Evolutionary conservation across 163 green algal genomes (phyloP), one percentile per base, ranked within the genome.

Genomic region (Smithsoniella earleae): DNA sequence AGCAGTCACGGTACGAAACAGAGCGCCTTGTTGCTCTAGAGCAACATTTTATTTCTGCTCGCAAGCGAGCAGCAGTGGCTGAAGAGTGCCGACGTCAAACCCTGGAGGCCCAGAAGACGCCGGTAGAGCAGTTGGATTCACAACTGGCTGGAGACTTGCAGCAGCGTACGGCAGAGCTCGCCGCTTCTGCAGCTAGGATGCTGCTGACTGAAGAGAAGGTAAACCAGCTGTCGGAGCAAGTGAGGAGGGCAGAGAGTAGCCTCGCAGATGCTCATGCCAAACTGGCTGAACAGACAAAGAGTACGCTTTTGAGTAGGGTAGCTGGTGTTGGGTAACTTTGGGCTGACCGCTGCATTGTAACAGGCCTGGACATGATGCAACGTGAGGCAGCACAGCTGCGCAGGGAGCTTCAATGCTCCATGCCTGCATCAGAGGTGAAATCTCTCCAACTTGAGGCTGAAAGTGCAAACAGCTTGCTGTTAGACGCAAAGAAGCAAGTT

Each of bases 31-130:
- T n/a, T n/a, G n/a, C n/a, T n/a, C n/a, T n/a, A n/a, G n/a, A n/a
- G n/a, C n/a, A n/a, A n/a, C n/a, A n/a, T n/a, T n/a, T n/a, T 65
- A 30, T 65, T 22, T 20, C 30, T 28, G 52, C 25, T 6, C 33
- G 52, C 52, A 65, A 65, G 52, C 20, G n/a, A 65, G 52, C 52
- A 28, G 52, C 52, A 30, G 13, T 36, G n/a, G 13, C n/a, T 36
- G 52, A 65, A 22, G 52, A 65, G 25, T 6, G 25, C 16, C 6
- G 13, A 30, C 52, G 52, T 8, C 52, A 65, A 13, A 22, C 52
- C 13, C 6, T 36, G 13, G n/a, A 8, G 13, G 25, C 25, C n/a
- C 52, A 36, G 52, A 6, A 30, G 6, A 8, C 6, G 30, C 6
- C 20, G 13, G 52, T 22, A 36, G n/a, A 20, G 16, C 6, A 65